phyloP scores from a whole-genome alignment of 371 early-diverging fungal species.

The Mucor circinelloides region DNA sequence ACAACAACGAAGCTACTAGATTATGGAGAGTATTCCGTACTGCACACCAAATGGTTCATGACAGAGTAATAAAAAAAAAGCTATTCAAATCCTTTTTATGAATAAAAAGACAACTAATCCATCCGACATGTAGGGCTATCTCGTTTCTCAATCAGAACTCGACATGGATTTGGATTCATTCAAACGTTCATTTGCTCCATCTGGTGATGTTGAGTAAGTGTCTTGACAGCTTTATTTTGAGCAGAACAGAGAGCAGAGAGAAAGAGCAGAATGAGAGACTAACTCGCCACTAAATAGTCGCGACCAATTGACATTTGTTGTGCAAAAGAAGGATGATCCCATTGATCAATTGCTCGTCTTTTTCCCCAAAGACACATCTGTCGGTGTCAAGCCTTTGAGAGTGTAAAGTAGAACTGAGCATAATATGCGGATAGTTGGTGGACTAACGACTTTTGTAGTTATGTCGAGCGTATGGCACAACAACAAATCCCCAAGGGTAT shows the following conservation, averaged over 20 bases:
- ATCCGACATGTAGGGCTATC: constrained; percentile 69
- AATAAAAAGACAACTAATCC: not conserved
- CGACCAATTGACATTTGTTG: constrained; percentile 80
- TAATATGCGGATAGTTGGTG: not conserved
- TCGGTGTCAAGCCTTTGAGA: constrained; percentile 92
- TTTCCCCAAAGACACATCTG: constrained; percentile 88
- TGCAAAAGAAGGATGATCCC: constrained; percentile 81
- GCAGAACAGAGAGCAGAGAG: not conserved
- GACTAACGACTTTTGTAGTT: constrained; percentile 42
- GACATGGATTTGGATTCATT: constrained; percentile 88
- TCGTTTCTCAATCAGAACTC: constrained; percentile 80
- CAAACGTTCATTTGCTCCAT: constrained; percentile 64
- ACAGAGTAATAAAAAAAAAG: constrained; percentile 57
- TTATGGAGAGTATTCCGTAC: constrained; percentile 89
- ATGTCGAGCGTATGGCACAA: constrained; percentile 83
- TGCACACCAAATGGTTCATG: constrained; percentile 86
- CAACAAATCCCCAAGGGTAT: constrained; percentile 84
- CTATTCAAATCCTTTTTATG: not conserved
- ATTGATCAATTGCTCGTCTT: constrained; percentile 89
- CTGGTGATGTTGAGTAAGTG: constrained; percentile 84
- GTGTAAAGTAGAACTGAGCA: constrained; percentile 46
- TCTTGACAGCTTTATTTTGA: too few species aligned
- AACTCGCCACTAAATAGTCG: constrained; percentile 60
- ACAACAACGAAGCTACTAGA: constrained; percentile 67
- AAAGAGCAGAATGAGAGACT: too few species aligned